Evolutionary conservation across 2,329 filamentous ascomycete species (phyloP), one percentile per base, ranked within the genome.

Genomic region (Lecanicillium sp.): DNA sequence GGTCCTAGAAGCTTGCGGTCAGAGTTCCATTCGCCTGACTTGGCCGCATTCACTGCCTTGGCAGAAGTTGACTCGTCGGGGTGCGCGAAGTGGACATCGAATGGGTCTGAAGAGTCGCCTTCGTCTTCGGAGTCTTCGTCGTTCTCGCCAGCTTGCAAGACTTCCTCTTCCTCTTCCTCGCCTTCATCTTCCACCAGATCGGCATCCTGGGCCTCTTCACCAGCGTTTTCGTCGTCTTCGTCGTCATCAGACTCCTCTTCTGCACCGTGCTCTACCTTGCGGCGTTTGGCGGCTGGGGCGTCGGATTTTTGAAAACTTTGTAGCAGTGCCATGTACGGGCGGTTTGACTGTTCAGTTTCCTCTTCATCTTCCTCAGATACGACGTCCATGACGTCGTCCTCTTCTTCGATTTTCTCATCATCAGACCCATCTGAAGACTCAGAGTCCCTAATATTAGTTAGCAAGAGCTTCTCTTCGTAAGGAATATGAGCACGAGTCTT

Each of bases 71-170:
- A 72, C 41, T 86, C 78, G 38, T 90, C 77, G 0, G 83, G 80
- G 35, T 74, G 74, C 27, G 81, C 79, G 62, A 94, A 95, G 66
- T 96, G 91, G 7, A 72, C 68, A 54, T 93, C 86, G 59, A 94
- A 96, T 0, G 88, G 85, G 62, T 95, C 87, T 2, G 65, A 67
- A 23, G 69, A 63, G 53, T 80, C 72, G 40, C 75, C 72, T 12
- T 77, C 72, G 36, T 78, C 75, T 41, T 73, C 71, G 17, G 74
- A 74, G 9, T 70, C 65, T 0, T 61, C 65, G 12, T 66, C 55
- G 32, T 32, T 30, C 48, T 52, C 33, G 14, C 63, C 63, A 9
- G 26, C 62, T 4, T 64, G 62, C 1, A 48, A 7, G 1, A 37
- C 24, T 15, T 69, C 68, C 1, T 73, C 72, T 36, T 79, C 75